Evolutionary conservation across 352 stramenopile species (phyloP).

Genomic region (Pythium myriotylum): DNA sequence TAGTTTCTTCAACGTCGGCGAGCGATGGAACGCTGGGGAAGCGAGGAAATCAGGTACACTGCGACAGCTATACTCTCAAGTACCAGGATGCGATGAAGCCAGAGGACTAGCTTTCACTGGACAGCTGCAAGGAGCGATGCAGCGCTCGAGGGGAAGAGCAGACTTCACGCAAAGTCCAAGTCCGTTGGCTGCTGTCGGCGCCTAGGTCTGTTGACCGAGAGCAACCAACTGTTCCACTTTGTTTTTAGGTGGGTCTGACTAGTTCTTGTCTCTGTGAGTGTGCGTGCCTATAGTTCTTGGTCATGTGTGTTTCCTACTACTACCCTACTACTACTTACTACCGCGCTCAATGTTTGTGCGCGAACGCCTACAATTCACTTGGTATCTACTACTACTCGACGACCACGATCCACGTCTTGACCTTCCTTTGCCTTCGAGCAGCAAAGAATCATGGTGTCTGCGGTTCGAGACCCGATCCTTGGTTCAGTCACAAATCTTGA

Average conservation of each 20-base stretch:
- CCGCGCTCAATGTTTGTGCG: slow-evolving; percentile 38
- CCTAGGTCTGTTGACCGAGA: too few species aligned
- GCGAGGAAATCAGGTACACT: too few species aligned
- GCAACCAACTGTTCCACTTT: not conserved
- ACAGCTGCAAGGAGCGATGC: too few species aligned
- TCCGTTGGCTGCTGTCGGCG: too few species aligned
- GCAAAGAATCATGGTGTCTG: slow-evolving; percentile 5
- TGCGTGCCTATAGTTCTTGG: slow-evolving; percentile 11
- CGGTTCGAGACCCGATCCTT: not conserved
- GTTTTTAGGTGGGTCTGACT: slow-evolving; percentile 13
- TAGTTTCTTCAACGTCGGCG: too few species aligned
- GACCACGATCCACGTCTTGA: not conserved
- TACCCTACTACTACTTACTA: slow-evolving; percentile 45
- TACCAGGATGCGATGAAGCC: too few species aligned
- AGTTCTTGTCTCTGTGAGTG: slow-evolving; percentile 17
- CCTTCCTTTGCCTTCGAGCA: slow-evolving; percentile 23
- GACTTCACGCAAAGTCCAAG: too few species aligned
- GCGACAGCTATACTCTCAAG: too few species aligned
- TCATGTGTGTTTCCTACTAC: slow-evolving; percentile 28
- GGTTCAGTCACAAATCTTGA: too few species aligned
- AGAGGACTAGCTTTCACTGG: too few species aligned
- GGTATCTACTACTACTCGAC: slow-evolving; percentile 28
- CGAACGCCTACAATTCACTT: slow-evolving; percentile 27
- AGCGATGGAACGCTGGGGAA: not conserved
- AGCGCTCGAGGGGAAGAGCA: too few species aligned